Percentiles rank a stretch among this genome's conserved stretches.
These are phyloP conservation scores for Fraxinus latifolia DNA, from an alignment of 305 asterid species.

Conservation along the genomic window DNA sequence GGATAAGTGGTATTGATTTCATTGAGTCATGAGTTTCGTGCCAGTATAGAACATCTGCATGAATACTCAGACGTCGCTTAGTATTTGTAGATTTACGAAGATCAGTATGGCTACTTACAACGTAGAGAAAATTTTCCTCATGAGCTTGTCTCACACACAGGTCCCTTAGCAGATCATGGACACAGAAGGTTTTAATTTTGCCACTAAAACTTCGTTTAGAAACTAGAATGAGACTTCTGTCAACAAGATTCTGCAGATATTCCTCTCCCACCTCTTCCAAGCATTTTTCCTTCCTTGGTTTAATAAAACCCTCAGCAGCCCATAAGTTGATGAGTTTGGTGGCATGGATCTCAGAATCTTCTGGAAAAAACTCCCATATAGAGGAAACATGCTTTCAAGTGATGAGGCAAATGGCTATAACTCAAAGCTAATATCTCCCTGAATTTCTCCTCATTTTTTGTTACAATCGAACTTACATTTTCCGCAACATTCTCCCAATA, in stretches of 20 bases:
- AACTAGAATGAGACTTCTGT: slow-evolving; percentile 8
- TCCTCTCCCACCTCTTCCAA: slow-evolving; percentile 15
- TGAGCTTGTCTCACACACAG: slow-evolving; percentile 14
- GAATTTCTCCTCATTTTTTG: background rate
- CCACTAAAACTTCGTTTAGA: background rate
- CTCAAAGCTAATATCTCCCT: slow-evolving; percentile 10
- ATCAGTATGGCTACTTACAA: background rate
- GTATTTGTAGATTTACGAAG: background rate
- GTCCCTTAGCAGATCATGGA: slow-evolving; percentile 21
- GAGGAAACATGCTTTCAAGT: slow-evolving; percentile 24
- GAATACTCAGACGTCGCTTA: background rate
- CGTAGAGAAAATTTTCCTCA: slow-evolving; percentile 1
- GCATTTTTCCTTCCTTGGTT: background rate
- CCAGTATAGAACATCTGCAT: background rate
- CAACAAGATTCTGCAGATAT: slow-evolving; percentile 18
- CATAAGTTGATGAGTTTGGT: slow-evolving; percentile 6
- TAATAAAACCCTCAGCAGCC: slow-evolving; percentile 20
- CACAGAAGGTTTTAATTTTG: background rate
- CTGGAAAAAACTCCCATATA: slow-evolving; percentile 25
- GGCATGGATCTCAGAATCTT: slow-evolving; percentile 11
- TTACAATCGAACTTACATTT: background rate
- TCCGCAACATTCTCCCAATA: slow-evolving; percentile 15
- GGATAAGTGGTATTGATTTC: background rate
- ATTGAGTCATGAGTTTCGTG: background rate
- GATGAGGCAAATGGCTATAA: slow-evolving; percentile 21